Base-by-base conservation (phyloP, 805 yeast genomes). In the Myxozyma melibiosi region DNA sequence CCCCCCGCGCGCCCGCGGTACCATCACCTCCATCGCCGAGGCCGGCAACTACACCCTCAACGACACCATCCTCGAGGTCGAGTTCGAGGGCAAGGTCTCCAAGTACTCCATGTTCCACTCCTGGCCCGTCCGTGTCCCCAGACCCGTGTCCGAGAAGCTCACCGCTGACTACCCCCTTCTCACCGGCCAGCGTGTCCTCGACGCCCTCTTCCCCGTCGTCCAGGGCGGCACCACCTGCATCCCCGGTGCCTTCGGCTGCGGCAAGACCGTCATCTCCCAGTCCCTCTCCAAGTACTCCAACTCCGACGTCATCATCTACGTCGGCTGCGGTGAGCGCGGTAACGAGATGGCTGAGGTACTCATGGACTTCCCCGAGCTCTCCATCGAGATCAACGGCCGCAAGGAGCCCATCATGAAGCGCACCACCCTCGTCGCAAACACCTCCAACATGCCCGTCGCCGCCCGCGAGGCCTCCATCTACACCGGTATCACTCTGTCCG, bases 151-250 rank as follows among this genome's bases (percentile, higher is more conserved):
- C 50, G 95, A 90, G 75, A 90, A 92, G 73, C 77, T 90, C 63
- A 78, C 96, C 60, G 98, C 99, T 41, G 94, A 92, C 76, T 83
- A 87, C 74, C 99, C 99, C 51, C 81, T 94, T 67, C 82, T 94
- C 69, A 94, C 99, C 18, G 99, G 99, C 70, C 99, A 94, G 80
- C 88, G 99, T 82, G 99, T 94, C 50, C 80, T 94, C 74, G 99
- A 94, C 76, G 86, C 99, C 30, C 82, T 94, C 65, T 94, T 94
- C 82, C 99, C 99, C 46, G 88, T 96, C 84, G 99, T 94, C 68
- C 99, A 94, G 80, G 99, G 99, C 78, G 99, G 99, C 80, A 94
- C 99, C 38, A 94, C 99, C 34, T 95, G 99, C 86, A 94, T 94
- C 74, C 99, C 99, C 45, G 99, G 99, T 78, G 99, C 99, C 63